phyloP scores from a whole-genome alignment of 345 rosid genomes.

The Dimocarpus longan region DNA sequence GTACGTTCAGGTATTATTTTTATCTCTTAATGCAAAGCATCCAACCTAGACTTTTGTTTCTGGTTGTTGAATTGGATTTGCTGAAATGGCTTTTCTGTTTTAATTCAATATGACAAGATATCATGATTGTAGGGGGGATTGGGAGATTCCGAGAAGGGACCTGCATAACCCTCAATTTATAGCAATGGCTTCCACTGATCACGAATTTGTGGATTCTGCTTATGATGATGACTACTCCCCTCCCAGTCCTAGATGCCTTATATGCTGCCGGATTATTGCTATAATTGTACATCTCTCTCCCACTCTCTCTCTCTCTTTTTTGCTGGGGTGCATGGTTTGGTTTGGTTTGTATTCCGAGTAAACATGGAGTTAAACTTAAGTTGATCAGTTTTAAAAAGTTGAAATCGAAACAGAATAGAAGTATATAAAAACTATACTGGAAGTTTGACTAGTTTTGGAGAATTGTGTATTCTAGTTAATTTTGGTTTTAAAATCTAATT shows the following conservation, averaged over 20 bases:
- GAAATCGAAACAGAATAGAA: background rate
- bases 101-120: background rate
- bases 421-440: background rate
- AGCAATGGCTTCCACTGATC: slow-evolving; percentile 44
- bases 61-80: background rate
- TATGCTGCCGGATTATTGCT: slow-evolving; percentile 72
- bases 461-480: too few species aligned
- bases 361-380: background rate
- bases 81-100: background rate
- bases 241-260: slow-evolving; percentile 55
- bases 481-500: background rate
- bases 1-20: slow-evolving; percentile 56
- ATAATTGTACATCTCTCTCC: slow-evolving; percentile 50
- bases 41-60: background rate
- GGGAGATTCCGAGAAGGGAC: slow-evolving; percentile 67
- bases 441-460: too few species aligned
- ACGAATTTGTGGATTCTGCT: slow-evolving; percentile 40
- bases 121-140: slow-evolving; percentile 44
- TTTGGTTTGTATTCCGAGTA: background rate
- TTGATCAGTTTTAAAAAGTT: slow-evolving; percentile 1
- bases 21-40: background rate
- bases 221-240: slow-evolving; percentile 44
- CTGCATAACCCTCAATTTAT: slow-evolving; percentile 47
- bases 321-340: background rate
- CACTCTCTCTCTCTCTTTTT: slow-evolving; percentile 18